phyloP scores from a whole-genome alignment of 2,329 filamentous ascomycete genomes.

The Gremmenia infestans region DNA sequence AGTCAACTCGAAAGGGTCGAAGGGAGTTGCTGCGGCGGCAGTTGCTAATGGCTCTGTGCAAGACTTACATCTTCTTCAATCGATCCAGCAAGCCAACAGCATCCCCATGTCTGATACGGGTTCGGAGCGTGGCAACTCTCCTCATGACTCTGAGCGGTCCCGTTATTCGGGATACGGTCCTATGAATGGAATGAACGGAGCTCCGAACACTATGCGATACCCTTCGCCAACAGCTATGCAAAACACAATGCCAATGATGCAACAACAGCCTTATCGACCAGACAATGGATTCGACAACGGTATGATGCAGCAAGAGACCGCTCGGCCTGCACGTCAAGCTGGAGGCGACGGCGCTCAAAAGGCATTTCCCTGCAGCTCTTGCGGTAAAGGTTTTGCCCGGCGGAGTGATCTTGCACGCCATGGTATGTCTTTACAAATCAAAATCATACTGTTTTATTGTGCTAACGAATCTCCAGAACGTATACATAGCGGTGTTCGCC shows the following conservation, averaged over 20 bases:
- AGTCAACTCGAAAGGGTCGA: constrained; percentile 32
- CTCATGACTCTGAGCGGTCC: constrained; percentile 33
- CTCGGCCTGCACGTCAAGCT: constrained; percentile 14
- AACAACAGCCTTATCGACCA: constrained; percentile 29
- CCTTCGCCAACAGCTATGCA: constrained; percentile 34
- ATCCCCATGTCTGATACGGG: constrained; percentile 31
- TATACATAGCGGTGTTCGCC: constrained; percentile 86
- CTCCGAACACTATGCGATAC: constrained; percentile 29
- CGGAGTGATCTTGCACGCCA: constrained; percentile 92
- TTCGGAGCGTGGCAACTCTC: constrained; percentile 32
- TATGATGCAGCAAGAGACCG: constrained; percentile 29
- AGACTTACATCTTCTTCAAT: constrained; percentile 32
- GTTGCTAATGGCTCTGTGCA: constrained; percentile 23
- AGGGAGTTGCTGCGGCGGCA: constrained; percentile 27
- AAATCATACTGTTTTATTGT: not conserved
- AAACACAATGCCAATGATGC: constrained; percentile 31
- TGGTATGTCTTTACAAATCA: constrained; percentile 53
- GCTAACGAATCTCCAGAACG: constrained; percentile 57
- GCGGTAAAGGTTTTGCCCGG: constrained; percentile 85
- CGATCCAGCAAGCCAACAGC: constrained; percentile 30
- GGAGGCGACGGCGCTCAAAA: constrained; percentile 41
- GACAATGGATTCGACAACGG: constrained; percentile 27
- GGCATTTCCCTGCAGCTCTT: constrained; percentile 84
- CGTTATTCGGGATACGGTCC: constrained; percentile 30
- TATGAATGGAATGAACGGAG: constrained; percentile 30